Conservation (phyloP, 2,329 filamentous ascomycete species). For the Diaporthe amygdali region DNA sequence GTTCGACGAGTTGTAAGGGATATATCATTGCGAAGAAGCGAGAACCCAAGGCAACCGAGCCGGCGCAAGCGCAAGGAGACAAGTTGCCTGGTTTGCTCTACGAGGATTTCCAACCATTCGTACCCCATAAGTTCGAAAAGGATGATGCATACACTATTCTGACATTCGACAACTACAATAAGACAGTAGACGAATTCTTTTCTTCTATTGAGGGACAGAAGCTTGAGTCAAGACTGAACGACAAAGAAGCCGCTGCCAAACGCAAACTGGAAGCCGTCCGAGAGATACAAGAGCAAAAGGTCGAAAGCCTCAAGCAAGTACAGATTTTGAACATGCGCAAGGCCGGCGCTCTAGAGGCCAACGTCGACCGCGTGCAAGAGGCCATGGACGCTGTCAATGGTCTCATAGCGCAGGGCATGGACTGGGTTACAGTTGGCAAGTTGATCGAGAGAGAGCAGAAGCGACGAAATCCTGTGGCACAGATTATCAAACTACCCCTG, state of each 20-base stretch:
- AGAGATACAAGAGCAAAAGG: constrained; percentile 81
- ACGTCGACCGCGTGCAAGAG: constrained; percentile 89
- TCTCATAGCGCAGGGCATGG: constrained; percentile 92
- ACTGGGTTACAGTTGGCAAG: constrained; percentile 91
- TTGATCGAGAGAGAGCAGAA: constrained; percentile 88
- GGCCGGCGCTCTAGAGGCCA: constrained; percentile 88
- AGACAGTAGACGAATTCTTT: constrained; percentile 95
- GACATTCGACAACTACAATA: constrained; percentile 85
- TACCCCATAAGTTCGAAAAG: constrained; percentile 77
- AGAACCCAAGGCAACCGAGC: constrained; percentile 28
- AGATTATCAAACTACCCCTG: constrained; percentile 84
- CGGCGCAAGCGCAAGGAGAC: constrained; percentile 36
- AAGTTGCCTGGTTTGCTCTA: constrained; percentile 69
- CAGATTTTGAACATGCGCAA: constrained; percentile 87
- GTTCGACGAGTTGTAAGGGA: constrained; percentile 70
- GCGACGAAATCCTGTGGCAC: constrained; percentile 81
- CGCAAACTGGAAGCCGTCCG: constrained; percentile 85
- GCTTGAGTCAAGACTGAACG: constrained; percentile 80
- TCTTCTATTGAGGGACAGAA: constrained; percentile 95
- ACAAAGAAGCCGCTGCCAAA: constrained; percentile 81
- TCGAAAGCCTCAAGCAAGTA: constrained; percentile 81
- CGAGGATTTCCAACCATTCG: constrained; percentile 94
- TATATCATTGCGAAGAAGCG: constrained; percentile 84
- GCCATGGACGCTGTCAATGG: constrained; percentile 92
- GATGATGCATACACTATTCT: constrained; percentile 71